Conservation (phyloP, 495 filamentous ascomycete species). For the Beverwykella pulmonaria region DNA sequence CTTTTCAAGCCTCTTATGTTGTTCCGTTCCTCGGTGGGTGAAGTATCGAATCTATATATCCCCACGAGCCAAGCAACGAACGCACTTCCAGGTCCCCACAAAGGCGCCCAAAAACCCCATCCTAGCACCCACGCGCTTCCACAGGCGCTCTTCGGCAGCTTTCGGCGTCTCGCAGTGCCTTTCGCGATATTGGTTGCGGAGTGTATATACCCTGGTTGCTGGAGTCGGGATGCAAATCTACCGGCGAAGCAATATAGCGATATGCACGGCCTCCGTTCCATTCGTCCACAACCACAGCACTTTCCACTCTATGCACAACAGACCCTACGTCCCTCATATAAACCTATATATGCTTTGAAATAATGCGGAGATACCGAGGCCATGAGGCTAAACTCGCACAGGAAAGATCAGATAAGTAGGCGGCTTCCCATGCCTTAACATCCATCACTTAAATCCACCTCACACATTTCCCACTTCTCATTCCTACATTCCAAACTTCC, state of each 20-base stretch:
- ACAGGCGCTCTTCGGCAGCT: not conserved
- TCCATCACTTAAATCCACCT: not conserved
- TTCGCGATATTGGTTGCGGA: not conserved
- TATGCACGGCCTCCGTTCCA: not conserved
- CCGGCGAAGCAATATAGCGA: conserved; percentile 26
- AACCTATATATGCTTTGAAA: conserved; percentile 30
- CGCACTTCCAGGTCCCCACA: no score
- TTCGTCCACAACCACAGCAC: conserved; percentile 12
- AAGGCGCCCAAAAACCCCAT: not conserved
- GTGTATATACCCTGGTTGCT: conserved; percentile 9
- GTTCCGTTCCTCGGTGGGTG: not conserved
- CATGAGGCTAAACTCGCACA: not conserved
- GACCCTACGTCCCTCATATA: conserved; percentile 32
- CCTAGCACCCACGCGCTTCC: not conserved
- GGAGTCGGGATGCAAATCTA: conserved; percentile 27
- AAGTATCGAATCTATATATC: no score
- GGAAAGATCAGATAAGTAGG: conserved; percentile 2
- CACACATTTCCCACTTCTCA: not conserved
- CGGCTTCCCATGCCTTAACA: not conserved
- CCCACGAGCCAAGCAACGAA: no score
- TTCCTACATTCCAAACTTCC: not conserved
- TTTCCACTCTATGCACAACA: not conserved
- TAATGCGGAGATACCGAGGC: not conserved
- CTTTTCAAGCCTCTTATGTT: not conserved
- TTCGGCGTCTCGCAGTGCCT: not conserved